Evolutionary conservation across 768 basidiomycete species (phyloP), one percentile per base, ranked within the genome.

Genomic region (Serendipita indica): DNA sequence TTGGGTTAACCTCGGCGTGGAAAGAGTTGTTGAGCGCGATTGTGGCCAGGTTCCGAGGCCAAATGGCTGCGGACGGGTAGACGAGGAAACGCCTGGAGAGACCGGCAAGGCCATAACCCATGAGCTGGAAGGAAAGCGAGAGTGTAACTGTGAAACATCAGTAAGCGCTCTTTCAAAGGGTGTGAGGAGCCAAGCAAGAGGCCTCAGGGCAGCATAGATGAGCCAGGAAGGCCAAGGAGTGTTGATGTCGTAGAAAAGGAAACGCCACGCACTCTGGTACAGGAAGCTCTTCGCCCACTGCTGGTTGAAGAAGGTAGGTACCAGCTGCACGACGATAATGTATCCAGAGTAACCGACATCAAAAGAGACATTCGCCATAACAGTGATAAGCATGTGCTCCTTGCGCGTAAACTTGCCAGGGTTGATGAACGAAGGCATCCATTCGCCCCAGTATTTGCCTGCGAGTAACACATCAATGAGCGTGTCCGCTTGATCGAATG

Each of bases 341-440:
- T 67, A 63, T 37, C 52, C 62, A 6, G 67, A 66, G 62, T 68
- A 68, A 12, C 67, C 65, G 2, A 62, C 60, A 28, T 52, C 43
- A 58, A 65, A 67, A 2, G 62, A 63, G 49, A 68, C 68, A 39
- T 64, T 70, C 22, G 68, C 68, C 68, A 70, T 69, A 45, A 70
- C 67, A 10, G 63, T 69, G 64, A 67, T 64, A 12, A 65, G 49
- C 59, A 60, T 60, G 59, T 60, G 68, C 61, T 69, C 69, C 61
- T 69, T 69, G 52, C 63, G 60, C 57, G 64, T 67, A 62, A 68
- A 70, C 0, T 41, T 58, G 27, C 63, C 68, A 6, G 68, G 67
- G 54, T 67, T 68, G 34, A 68, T 37, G 57, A 57, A 34, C 32
- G 32, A 30, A 34, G 57, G 35, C 32, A 57, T 22, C 7, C 32